Evolutionary conservation across 228 moss, liverwort and hornwort genomes (phyloP).

Genomic region (Sphagnum fallax): DNA sequence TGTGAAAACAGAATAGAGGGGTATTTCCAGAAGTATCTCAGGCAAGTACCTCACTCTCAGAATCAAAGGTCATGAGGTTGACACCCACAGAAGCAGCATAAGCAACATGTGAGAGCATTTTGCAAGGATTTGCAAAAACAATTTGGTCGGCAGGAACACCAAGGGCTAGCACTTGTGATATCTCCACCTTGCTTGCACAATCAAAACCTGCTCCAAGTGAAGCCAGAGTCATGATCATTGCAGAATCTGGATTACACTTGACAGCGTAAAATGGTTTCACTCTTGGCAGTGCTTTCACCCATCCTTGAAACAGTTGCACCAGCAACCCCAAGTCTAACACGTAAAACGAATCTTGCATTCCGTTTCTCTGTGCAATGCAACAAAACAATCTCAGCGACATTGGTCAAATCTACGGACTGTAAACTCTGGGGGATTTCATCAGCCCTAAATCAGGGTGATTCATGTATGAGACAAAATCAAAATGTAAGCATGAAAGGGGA

Average conservation of each 20-base stretch:
- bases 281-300: conserved; percentile 2
- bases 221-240: conserved; percentile 18
- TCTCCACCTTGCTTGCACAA: conserved; percentile 28
- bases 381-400: background rate
- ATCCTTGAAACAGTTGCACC: conserved; percentile 3
- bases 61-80: conserved; percentile 29
- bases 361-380: background rate
- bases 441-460: background rate
- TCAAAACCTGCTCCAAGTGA: conserved; percentile 34
- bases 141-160: conserved; percentile 18
- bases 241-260: conserved; percentile 26
- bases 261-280: conserved; percentile 14
- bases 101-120: conserved; percentile 21
- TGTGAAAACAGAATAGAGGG: too few species aligned
- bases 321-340: conserved; percentile 8
- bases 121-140: conserved; percentile 32
- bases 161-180: conserved; percentile 12
- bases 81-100: conserved; percentile 24
- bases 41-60: conserved; percentile 19
- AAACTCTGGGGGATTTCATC: background rate
- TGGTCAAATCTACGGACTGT: background rate
- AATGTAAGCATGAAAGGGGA: background rate
- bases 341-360: conserved; percentile 7
- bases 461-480: background rate
- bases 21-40: too few species aligned